Conservation (phyloP, 495 filamentous ascomycete species). For the Cryomyces minteri region DNA sequence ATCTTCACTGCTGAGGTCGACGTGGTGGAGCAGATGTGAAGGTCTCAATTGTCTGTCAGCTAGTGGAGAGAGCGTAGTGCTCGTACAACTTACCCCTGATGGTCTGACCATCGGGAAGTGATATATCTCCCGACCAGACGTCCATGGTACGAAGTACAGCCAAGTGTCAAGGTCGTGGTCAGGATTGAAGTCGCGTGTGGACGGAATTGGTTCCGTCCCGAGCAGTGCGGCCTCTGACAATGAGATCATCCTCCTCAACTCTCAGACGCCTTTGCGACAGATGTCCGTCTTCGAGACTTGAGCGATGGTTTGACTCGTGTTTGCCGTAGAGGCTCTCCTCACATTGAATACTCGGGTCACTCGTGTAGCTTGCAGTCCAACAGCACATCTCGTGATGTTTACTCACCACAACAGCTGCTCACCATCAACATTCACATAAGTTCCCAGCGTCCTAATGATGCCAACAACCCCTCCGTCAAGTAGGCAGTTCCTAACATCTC, state of each 20-base stretch:
- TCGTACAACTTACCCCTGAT: not conserved
- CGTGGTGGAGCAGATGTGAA: not conserved
- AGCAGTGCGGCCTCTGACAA: too few relatives aligned
- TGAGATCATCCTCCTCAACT: too few relatives aligned
- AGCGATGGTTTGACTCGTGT: too few relatives aligned
- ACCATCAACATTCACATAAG: constrained; percentile 1
- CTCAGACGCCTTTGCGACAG: too few relatives aligned
- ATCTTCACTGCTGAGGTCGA: not conserved
- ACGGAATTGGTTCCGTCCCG: too few relatives aligned
- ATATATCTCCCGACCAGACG: not conserved
- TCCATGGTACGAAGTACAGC: not conserved
- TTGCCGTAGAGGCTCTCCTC: too few relatives aligned
- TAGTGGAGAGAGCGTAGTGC: not conserved
- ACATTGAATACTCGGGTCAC: too few relatives aligned
- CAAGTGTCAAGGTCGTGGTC: too few relatives aligned
- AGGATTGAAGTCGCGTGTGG: too few relatives aligned
- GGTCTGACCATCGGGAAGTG: not conserved
- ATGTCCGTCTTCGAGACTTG: too few relatives aligned
- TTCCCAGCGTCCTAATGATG: not conserved
- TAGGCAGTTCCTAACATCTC: constrained; percentile 9
- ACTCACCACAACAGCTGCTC: not conserved
- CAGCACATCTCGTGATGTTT: not conserved
- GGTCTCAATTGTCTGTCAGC: not conserved
- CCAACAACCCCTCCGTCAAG: constrained; percentile 2
- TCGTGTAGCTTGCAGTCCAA: too few relatives aligned